phyloP scores from a whole-genome alignment of 345 rosid genomes.

The Euphorbia tirucalli region DNA sequence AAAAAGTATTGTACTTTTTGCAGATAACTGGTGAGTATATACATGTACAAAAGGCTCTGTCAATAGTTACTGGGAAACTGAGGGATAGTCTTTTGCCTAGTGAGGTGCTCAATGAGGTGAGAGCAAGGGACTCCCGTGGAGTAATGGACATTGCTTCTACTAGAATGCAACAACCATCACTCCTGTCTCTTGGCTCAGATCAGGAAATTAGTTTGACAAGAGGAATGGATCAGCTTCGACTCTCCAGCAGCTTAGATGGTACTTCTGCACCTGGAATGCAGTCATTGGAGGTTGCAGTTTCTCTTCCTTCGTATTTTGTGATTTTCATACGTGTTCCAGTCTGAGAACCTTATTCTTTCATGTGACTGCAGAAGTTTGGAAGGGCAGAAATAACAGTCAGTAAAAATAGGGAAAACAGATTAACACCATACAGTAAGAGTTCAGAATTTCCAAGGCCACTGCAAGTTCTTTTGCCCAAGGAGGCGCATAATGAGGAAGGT shows the following conservation, averaged over 20 bases:
- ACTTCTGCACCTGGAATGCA: conserved; percentile 19
- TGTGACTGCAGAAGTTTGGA: conserved; percentile 30
- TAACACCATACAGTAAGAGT: conserved; percentile 24
- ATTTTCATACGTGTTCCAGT: conserved; percentile 5
- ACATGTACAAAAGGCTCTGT: conserved; percentile 41
- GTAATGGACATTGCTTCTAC: conserved; percentile 25
- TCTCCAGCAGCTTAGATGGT: conserved; percentile 25
- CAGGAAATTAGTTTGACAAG: conserved; percentile 24
- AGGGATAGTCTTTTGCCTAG: conserved; percentile 37
- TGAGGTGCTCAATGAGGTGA: conserved; percentile 33
- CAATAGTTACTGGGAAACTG: conserved; percentile 36
- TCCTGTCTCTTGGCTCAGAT: conserved; percentile 17
- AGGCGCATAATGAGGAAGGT: conserved; percentile 14
- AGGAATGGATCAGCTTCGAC: conserved; percentile 30
- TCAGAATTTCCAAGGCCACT: conserved; percentile 32
- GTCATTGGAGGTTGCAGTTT: conserved; percentile 33
- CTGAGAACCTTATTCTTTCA: conserved; percentile 17
- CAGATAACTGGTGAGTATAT: conserved; percentile 46
- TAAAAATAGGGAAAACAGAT: conserved; percentile 22
- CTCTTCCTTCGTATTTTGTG: conserved; percentile 1
- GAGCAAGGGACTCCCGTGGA: conserved; percentile 20
- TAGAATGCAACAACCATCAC: conserved; percentile 16
- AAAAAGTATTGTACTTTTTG: conserved; percentile 13
- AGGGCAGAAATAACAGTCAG: conserved; percentile 12
- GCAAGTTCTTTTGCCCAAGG: conserved; percentile 16